phyloP scores from a whole-genome alignment of 2,329 filamentous ascomycete genomes.

The Drechslera avenae region DNA sequence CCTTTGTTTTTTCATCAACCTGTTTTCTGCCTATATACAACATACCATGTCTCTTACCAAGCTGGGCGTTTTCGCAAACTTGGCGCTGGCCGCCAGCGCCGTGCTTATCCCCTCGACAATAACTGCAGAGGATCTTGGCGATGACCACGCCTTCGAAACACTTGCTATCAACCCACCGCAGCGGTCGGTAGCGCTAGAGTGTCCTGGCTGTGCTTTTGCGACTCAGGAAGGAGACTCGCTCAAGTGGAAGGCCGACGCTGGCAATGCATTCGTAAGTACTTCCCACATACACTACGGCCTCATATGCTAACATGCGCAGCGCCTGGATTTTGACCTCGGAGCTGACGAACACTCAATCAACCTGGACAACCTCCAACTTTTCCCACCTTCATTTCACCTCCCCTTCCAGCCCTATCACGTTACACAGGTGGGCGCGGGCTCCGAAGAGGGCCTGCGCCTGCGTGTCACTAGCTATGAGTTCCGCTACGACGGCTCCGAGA shows the following conservation, averaged over 20 bases:
- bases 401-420: constrained; percentile 40
- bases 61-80: constrained; percentile 40
- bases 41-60: constrained; percentile 39
- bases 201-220: constrained; percentile 42
- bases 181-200: constrained; percentile 42
- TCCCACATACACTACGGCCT: constrained; percentile 1
- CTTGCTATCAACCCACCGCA: constrained; percentile 41
- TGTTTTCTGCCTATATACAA: constrained; percentile 19
- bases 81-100: constrained; percentile 47
- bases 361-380: constrained; percentile 47
- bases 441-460: constrained; percentile 36
- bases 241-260: constrained; percentile 38
- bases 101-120: constrained; percentile 44
- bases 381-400: constrained; percentile 43
- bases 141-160: constrained; percentile 38
- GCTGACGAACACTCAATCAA: constrained; percentile 37
- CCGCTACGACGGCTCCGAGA: constrained; percentile 43
- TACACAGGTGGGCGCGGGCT: constrained; percentile 39
- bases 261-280: constrained; percentile 44
- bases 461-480: constrained; percentile 45
- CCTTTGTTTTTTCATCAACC: constrained; percentile 14
- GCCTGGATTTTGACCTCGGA: constrained; percentile 47
- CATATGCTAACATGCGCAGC: constrained; percentile 34
- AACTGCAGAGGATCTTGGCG: constrained; percentile 34
- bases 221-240: constrained; percentile 25